phyloP scores from a whole-genome alignment of 108 stramenopile genomes.

The Nitzschia inconspicua region DNA sequence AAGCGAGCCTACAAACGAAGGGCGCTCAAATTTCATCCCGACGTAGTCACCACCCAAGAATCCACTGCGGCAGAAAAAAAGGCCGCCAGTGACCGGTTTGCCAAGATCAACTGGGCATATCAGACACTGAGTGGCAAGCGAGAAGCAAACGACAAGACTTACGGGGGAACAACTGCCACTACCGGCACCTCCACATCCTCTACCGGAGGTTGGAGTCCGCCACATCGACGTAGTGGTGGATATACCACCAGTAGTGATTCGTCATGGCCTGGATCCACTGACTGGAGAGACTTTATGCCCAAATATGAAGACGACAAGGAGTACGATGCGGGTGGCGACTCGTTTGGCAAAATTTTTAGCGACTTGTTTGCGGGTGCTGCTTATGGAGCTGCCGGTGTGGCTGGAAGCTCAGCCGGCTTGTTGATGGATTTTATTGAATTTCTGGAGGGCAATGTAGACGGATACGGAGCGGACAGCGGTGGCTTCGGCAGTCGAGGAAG shows the following conservation, averaged over 20 bases:
- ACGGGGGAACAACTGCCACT: not conserved
- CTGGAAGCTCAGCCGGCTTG: slow-evolving; percentile 39
- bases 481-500: slow-evolving; percentile 5
- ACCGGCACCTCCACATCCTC: slow-evolving; percentile 6
- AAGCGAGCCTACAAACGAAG: slow-evolving; percentile 76
- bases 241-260: slow-evolving; percentile 30
- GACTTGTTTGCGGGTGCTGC: slow-evolving; percentile 65
- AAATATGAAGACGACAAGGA: slow-evolving; percentile 39
- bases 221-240: slow-evolving; percentile 56
- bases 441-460: slow-evolving; percentile 71
- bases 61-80: slow-evolving; percentile 56
- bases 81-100: slow-evolving; percentile 69
- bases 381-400: slow-evolving; percentile 36
- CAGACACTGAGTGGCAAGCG: slow-evolving; percentile 59
- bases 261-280: slow-evolving; percentile 29
- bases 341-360: slow-evolving; percentile 72
- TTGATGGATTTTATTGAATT: slow-evolving; percentile 78
- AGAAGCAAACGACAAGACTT: not conserved
- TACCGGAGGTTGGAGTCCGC: slow-evolving; percentile 49
- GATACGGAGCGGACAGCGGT: slow-evolving; percentile 18
- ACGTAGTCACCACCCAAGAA: slow-evolving; percentile 51
- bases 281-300: slow-evolving; percentile 84
- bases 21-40: slow-evolving; percentile 82
- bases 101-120: slow-evolving; percentile 81
- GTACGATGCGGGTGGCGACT: slow-evolving; percentile 77